Base-by-base conservation (phyloP, 495 filamentous ascomycete species). In the Hypoxylon subgilvum region DNA sequence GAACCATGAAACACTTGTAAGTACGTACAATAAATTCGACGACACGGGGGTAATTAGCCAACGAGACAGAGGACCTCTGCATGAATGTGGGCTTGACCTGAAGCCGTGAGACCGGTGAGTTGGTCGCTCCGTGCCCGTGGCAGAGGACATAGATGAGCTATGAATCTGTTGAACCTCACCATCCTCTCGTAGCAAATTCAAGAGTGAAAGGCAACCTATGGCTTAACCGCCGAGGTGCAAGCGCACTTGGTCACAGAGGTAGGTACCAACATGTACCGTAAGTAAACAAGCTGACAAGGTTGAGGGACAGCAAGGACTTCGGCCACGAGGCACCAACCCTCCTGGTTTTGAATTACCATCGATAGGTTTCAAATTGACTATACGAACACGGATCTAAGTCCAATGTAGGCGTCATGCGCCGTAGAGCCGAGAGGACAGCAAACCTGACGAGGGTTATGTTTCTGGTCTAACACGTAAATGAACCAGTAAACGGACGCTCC, bases 381-480 rank as follows among this genome's bases (percentile, higher is more conserved):
- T 9, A 18, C 5, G 21, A 35, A 57, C 16, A 13, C 10, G 16
- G 42, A 25, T 36, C 34, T 19, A 53, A 22, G 32, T 28, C 31
- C 38, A 50, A 46, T 49, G 45, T 34, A 40, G 34, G 30, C 25
- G 28, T 32, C 2, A 48, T 30, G 16, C 51, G 38, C 31, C 41
- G 47, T 42, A 57, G 36, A 27, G 21, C 27, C 39, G 39, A 54
- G 19, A 34, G 25, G 54, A 22, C 6, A 22, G 50, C 17, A 41
- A 42, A 39, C 23, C 39, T 12, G 35, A 40, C 14, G 35, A 40
- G 53, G 49, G 43, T 49, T 32, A 16, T 64, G 50, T 64, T 64
- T 38, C 50, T 44, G 41, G 42, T 42, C 49, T 43, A 49, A 46
- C 50, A n/a, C 61, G 61, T 64, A 64, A 64, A 59, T 42, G 54